Conservation (phyloP, 441 rosid species). For the Adansonia madagascariensis region DNA sequence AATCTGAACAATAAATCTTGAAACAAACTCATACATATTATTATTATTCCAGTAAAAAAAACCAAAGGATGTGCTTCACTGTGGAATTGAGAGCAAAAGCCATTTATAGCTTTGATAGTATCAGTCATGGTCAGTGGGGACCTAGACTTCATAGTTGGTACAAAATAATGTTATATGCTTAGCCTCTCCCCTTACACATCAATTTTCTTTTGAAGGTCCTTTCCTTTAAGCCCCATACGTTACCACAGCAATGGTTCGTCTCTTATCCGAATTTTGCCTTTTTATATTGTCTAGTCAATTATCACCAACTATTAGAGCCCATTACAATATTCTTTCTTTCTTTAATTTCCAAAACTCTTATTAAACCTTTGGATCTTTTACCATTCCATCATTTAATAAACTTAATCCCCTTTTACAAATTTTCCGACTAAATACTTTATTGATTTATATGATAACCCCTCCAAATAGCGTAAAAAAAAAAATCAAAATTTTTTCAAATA, state of each 20-base stretch:
- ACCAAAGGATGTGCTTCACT: constrained; percentile 26
- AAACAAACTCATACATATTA: neutral
- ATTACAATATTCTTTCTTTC: constrained; percentile 31
- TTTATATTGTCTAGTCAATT: constrained; percentile 41
- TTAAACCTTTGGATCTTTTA: constrained; percentile 35
- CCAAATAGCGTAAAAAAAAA: too few relatives aligned
- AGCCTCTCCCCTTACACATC: constrained; percentile 25
- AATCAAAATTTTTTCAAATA: too few relatives aligned
- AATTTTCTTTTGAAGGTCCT: constrained; percentile 25
- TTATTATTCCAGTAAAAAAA: constrained; percentile 1
- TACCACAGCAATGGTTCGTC: constrained; percentile 29
- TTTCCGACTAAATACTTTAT: neutral
- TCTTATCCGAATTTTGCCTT: constrained; percentile 41
- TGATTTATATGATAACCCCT: constrained; percentile 8
- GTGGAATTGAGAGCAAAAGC: constrained; percentile 33
- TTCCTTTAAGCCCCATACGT: neutral
- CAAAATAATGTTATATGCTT: constrained; percentile 30
- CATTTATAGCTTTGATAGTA: constrained; percentile 34
- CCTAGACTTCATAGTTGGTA: constrained; percentile 34
- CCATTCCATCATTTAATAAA: constrained; percentile 14
- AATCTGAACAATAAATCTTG: constrained; percentile 20
- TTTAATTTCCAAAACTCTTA: neutral
- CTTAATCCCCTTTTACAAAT: constrained; percentile 22
- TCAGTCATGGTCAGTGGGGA: constrained; percentile 30
- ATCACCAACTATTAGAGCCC: constrained; percentile 44